These are phyloP conservation scores for Cenchrus fungigraminus DNA, from an alignment of 176 grass and related monocot species.

Conservation along the genomic window DNA sequence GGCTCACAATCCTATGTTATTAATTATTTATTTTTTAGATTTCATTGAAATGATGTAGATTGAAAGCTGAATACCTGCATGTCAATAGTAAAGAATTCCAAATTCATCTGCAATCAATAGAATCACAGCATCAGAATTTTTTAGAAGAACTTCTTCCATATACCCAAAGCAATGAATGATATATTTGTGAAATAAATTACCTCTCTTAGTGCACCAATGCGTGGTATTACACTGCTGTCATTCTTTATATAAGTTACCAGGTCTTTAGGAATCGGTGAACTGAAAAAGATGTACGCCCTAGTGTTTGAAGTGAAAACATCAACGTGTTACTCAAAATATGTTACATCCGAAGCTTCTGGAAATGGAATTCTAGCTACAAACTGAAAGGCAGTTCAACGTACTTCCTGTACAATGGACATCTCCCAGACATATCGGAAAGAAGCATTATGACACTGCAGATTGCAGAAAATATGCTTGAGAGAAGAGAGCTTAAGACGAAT, in stretches of 20 bases:
- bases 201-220: conserved; percentile 96
- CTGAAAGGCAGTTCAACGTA: conserved; percentile 45
- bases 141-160: conserved; percentile 19
- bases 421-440: conserved; percentile 98
- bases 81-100: conserved; percentile 97
- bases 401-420: conserved; percentile 95
- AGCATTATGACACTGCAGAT: conserved; percentile 92
- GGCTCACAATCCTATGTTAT: background rate
- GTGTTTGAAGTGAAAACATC: conserved; percentile 43
- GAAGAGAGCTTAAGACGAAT: conserved; percentile 24
- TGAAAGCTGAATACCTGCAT: conserved; percentile 72
- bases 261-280: conserved; percentile 87
- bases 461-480: conserved; percentile 37
- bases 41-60: background rate
- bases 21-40: background rate
- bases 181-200: conserved; percentile 37
- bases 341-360: conserved; percentile 26
- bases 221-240: conserved; percentile 86
- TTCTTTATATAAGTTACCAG: conserved; percentile 91
- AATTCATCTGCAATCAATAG: conserved; percentile 87
- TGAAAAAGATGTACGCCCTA: conserved; percentile 97
- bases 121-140: conserved; percentile 21
- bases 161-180: conserved; percentile 32
- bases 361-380: conserved; percentile 32
- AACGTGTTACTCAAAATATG: background rate